Percentiles rank a stretch among this genome's conserved stretches.
phyloP scores from a whole-genome alignment of 2,329 filamentous ascomycete genomes.

The Xylariaceae sp. region DNA sequence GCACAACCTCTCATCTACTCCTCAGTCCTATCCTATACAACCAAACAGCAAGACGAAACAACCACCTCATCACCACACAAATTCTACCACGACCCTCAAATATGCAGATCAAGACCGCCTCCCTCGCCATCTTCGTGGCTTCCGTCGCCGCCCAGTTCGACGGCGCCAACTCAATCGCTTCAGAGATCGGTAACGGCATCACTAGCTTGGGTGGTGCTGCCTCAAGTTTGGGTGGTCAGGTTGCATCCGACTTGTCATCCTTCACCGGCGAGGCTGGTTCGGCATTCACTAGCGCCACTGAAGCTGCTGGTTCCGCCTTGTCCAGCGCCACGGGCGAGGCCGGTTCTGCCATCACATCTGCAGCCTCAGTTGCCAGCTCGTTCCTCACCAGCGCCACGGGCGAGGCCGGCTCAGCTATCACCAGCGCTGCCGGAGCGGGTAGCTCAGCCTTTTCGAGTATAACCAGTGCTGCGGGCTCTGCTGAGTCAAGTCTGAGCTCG shows the following conservation, averaged over 20 bases:
- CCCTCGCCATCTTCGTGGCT: conserved; percentile 24
- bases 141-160: conserved; percentile 22
- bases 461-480: conserved; percentile 1
- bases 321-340: neutral
- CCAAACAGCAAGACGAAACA: neutral
- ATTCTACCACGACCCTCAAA: conserved; percentile 11
- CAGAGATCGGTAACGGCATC: conserved; percentile 31
- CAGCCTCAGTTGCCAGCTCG: neutral
- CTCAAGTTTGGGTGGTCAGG: conserved; percentile 32
- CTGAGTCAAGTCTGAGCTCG: conserved; percentile 1
- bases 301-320: neutral
- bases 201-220: conserved; percentile 32
- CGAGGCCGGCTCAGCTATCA: neutral
- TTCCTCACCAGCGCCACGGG: neutral
- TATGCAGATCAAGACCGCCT: conserved; percentile 30
- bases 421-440: neutral
- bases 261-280: conserved; percentile 35
- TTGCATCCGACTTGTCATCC: conserved; percentile 32
- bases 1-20: too few relatives aligned
- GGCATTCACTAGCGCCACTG: neutral
- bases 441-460: conserved; percentile 1
- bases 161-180: conserved; percentile 25
- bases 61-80: too few relatives aligned
- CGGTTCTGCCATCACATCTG: neutral
- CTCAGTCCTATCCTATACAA: too few relatives aligned